A percentile compares a stretch with the other conserved stretches of the same genome.
Evolutionary conservation across 176 grass and related monocot species (phyloP).

Genomic region (Oryza nivara): DNA sequence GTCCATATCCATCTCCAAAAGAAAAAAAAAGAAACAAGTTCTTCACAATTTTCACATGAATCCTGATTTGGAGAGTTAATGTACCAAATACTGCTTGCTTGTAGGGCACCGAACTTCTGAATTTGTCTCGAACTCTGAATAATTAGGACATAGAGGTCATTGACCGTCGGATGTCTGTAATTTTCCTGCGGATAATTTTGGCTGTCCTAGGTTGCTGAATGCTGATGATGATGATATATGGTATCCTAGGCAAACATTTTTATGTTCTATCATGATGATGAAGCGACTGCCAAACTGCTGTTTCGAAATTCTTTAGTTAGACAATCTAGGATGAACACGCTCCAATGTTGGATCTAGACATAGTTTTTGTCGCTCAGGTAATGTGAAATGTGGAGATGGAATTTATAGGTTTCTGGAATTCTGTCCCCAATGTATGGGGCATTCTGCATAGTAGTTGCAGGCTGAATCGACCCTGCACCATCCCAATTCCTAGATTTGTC

Average conservation of each 20-base stretch:
- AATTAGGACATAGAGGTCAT: not conserved
- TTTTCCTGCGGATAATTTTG: conserved; percentile 17
- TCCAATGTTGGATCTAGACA: conserved; percentile 37
- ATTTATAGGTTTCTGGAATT: conserved; percentile 9
- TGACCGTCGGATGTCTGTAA: not conserved
- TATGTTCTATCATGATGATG: conserved; percentile 11
- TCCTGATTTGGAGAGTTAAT: conserved; percentile 1
- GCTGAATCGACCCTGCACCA: conserved; percentile 24
- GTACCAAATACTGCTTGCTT: not conserved
- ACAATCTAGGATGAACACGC: conserved; percentile 22
- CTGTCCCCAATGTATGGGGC: not conserved
- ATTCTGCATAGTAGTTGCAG: conserved; percentile 12
- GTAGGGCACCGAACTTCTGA: not conserved
- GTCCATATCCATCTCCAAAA: not conserved
- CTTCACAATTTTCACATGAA: not conserved
- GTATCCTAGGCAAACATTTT: conserved; percentile 15
- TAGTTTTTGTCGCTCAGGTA: conserved; percentile 15
- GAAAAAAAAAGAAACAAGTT: not conserved
- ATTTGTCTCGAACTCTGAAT: conserved; percentile 7
- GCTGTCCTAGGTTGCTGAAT: not conserved
- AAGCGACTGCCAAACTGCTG: not conserved
- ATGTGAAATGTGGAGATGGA: not conserved
- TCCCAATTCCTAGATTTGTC: not conserved
- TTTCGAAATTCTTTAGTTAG: conserved; percentile 1
- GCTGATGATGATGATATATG: not conserved